phyloP scores from a whole-genome alignment of 352 stramenopile species.

The Phytophthora rubi region DNA sequence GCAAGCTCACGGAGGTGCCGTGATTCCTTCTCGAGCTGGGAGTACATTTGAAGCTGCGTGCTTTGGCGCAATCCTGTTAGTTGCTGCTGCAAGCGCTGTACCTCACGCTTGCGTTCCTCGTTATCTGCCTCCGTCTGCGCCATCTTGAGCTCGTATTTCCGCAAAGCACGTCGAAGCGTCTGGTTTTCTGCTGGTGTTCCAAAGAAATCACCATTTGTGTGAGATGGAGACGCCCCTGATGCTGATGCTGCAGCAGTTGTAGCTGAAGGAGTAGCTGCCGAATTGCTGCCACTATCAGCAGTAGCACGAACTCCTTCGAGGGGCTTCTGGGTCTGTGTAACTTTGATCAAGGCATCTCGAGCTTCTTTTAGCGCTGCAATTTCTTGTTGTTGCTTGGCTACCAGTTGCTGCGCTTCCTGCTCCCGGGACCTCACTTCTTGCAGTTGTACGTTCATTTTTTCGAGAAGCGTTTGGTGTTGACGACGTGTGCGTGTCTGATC shows the following conservation, averaged over 20 bases:
- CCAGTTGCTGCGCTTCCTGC: conserved; percentile 16
- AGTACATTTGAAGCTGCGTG: conserved; percentile 55
- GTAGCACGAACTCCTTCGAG: conserved; percentile 4
- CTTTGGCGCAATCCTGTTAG: conserved; percentile 55
- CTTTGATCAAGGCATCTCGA: conserved; percentile 18
- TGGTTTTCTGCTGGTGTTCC: conserved; percentile 56
- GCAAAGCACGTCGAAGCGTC: conserved; percentile 54
- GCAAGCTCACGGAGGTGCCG: conserved; percentile 38
- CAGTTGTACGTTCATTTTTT: conserved; percentile 35
- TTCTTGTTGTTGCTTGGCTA: conserved; percentile 29
- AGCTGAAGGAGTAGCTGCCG: background rate
- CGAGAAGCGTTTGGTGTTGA: conserved; percentile 46
- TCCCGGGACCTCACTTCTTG: conserved; percentile 20
- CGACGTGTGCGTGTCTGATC: conserved; percentile 34
- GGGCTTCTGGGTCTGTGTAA: conserved; percentile 20
- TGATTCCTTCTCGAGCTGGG: conserved; percentile 60
- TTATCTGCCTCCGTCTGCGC: conserved; percentile 48
- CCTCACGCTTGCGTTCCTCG: conserved; percentile 48
- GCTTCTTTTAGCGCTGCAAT: conserved; percentile 25
- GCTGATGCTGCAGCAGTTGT: background rate
- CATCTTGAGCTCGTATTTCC: conserved; percentile 61
- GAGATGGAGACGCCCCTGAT: conserved; percentile 12
- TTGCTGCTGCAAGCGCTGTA: conserved; percentile 63
- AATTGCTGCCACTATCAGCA: background rate
- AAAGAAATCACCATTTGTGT: conserved; percentile 31